Conservation (phyloP, 495 filamentous ascomycete species). For the Podospora pseudocomata region DNA sequence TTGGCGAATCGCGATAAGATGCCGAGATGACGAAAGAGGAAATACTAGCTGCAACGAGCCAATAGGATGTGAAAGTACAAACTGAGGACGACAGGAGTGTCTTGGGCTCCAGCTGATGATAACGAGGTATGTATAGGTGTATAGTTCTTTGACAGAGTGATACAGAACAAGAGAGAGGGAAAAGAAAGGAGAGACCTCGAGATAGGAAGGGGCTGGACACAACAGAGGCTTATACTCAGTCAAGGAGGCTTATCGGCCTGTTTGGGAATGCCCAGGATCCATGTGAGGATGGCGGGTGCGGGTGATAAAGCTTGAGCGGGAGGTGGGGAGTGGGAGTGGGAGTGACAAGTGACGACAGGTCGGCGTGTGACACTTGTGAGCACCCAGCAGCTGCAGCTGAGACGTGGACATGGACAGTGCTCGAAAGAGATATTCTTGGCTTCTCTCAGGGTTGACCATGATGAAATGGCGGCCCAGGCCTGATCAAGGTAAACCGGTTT, state of each 20-base stretch:
- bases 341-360: slow-evolving; percentile 17
- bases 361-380: slow-evolving; percentile 10
- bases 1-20: slow-evolving; percentile 15
- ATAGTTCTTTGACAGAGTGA: neutral
- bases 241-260: slow-evolving; percentile 16
- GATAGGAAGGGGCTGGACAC: neutral
- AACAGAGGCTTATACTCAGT: slow-evolving; percentile 10
- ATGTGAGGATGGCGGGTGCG: slow-evolving; percentile 5
- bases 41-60: slow-evolving; percentile 9
- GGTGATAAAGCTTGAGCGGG: slow-evolving; percentile 10
- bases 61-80: neutral
- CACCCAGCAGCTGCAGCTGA: neutral
- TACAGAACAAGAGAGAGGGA: slow-evolving; percentile 4
- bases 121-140: neutral
- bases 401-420: slow-evolving; percentile 1
- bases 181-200: slow-evolving; percentile 2
- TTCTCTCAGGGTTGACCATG: neutral
- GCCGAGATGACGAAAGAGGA: slow-evolving; percentile 14
- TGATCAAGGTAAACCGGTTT: neutral
- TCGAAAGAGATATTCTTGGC: slow-evolving; percentile 1
- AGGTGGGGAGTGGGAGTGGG: slow-evolving; percentile 10
- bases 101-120: neutral
- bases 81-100: neutral
- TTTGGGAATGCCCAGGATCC: slow-evolving; percentile 10
- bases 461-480: slow-evolving; percentile 8